phyloP scores from a whole-genome alignment of 805 yeast species.

The Ogataea saltuana region DNA sequence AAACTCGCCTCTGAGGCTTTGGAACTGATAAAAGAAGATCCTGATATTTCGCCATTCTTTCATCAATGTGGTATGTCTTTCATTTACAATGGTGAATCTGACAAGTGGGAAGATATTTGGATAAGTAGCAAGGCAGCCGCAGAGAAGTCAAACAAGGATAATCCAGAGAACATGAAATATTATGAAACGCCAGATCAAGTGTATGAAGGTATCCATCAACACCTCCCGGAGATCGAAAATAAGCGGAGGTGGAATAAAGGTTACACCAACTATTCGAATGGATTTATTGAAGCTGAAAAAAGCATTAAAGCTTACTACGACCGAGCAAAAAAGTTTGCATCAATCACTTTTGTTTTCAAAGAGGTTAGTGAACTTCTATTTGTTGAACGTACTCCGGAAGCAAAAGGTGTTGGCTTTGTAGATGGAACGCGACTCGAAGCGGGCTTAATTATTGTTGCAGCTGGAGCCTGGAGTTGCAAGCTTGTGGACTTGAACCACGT shows the following conservation, averaged over 20 bases:
- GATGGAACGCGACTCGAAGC: slow-evolving; percentile 14
- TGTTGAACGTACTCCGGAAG: slow-evolving; percentile 13
- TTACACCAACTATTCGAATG: slow-evolving; percentile 27
- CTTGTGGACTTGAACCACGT: slow-evolving; percentile 25
- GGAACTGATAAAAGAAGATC: slow-evolving; percentile 24
- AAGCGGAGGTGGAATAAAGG: slow-evolving; percentile 25
- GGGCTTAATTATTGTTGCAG: slow-evolving; percentile 28
- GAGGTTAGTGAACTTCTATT: slow-evolving; percentile 22
- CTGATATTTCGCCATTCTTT: slow-evolving; percentile 24
- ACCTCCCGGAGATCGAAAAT: neutral
- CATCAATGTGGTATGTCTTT: slow-evolving; percentile 30
- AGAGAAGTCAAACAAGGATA: slow-evolving; percentile 14
- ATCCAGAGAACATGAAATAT: slow-evolving; percentile 14
- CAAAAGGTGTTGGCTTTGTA: slow-evolving; percentile 20
- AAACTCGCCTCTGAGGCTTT: slow-evolving; percentile 26
- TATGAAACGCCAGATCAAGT: slow-evolving; percentile 16
- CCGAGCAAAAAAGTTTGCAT: slow-evolving; percentile 19
- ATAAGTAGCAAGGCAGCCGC: slow-evolving; percentile 20
- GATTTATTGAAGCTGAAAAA: slow-evolving; percentile 28
- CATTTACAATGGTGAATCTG: slow-evolving; percentile 27
- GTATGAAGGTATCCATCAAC: slow-evolving; percentile 16
- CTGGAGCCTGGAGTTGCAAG: slow-evolving; percentile 33
- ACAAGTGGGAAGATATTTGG: slow-evolving; percentile 28
- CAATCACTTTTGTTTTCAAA: slow-evolving; percentile 22
- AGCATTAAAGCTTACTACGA: slow-evolving; percentile 29